These are phyloP conservation scores for Gossypium turneri DNA, from an alignment of 345 rosid genomes.

Conservation along the genomic window DNA sequence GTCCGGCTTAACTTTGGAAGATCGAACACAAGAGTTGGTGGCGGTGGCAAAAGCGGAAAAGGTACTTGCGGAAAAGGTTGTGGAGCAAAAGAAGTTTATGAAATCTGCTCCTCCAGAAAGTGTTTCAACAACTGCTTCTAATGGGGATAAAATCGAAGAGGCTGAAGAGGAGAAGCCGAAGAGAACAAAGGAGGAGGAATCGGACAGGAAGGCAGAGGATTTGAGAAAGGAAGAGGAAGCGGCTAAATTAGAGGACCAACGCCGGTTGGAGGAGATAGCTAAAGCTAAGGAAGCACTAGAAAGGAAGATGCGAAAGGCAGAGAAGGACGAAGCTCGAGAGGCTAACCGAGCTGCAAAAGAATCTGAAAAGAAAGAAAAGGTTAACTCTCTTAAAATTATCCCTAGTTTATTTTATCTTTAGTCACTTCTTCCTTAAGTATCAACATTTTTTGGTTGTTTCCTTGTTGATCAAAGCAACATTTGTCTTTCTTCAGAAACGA, in stretches of 20 bases:
- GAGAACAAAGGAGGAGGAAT: background rate
- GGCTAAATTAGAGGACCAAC: background rate
- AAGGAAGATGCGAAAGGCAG: slow-evolving; percentile 3
- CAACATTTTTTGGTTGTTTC: background rate
- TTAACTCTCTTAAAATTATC: background rate
- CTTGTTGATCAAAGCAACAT: background rate
- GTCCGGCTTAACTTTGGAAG: background rate
- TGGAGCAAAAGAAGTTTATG: background rate
- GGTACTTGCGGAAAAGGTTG: background rate
- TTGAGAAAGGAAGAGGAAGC: background rate
- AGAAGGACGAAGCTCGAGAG: background rate
- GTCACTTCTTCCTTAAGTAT: background rate
- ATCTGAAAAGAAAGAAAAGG: slow-evolving; percentile 2
- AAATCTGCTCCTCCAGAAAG: background rate
- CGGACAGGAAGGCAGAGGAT: background rate
- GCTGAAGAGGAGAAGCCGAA: background rate
- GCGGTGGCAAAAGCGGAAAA: background rate
- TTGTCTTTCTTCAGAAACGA: background rate
- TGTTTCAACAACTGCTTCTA: background rate
- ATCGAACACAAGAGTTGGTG: background rate
- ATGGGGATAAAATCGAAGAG: background rate
- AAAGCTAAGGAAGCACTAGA: background rate
- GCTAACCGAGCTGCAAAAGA: background rate
- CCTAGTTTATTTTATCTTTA: background rate
- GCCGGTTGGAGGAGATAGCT: background rate